Conservation (phyloP, 805 yeast species). For the Barnettozyma botsteinii region DNA sequence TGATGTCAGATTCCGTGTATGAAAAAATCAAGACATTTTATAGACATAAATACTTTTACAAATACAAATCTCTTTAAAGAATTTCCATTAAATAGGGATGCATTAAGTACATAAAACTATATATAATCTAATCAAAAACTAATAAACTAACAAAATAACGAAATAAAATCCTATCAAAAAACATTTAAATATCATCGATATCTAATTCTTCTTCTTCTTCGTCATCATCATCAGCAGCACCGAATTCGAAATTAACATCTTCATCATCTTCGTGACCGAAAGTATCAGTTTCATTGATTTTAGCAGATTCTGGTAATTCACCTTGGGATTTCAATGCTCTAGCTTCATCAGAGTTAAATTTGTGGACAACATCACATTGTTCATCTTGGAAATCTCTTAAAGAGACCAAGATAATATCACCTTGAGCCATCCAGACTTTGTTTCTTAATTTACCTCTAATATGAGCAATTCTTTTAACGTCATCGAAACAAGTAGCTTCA, state of each 20-base stretch:
- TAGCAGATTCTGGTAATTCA: constrained; percentile 95
- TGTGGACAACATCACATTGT: constrained; percentile 96
- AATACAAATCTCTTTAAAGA: not conserved
- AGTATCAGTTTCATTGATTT: constrained; percentile 95
- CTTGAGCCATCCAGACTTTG: constrained; percentile 99
- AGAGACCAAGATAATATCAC: constrained; percentile 93
- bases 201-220: constrained; percentile 76
- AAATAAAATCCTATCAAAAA: constrained; percentile 3
- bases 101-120: constrained; percentile 3
- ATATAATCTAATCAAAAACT: constrained; percentile 3
- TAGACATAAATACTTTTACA: constrained; percentile 1
- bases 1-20: constrained; percentile 29
- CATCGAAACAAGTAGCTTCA: constrained; percentile 94
- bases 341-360: constrained; percentile 96
- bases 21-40: not conserved
- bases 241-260: constrained; percentile 97
- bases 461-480: constrained; percentile 89
- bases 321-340: constrained; percentile 93
- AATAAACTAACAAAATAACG: constrained; percentile 6
- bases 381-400: constrained; percentile 98
- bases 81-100: constrained; percentile 1
- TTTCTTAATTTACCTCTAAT: constrained; percentile 98
- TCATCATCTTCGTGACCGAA: constrained; percentile 96
- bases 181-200: constrained; percentile 82
- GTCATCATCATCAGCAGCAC: constrained; percentile 80